Evolutionary conservation across 352 stramenopile species (phyloP).

Genomic region (Blastocystis sp.): DNA sequence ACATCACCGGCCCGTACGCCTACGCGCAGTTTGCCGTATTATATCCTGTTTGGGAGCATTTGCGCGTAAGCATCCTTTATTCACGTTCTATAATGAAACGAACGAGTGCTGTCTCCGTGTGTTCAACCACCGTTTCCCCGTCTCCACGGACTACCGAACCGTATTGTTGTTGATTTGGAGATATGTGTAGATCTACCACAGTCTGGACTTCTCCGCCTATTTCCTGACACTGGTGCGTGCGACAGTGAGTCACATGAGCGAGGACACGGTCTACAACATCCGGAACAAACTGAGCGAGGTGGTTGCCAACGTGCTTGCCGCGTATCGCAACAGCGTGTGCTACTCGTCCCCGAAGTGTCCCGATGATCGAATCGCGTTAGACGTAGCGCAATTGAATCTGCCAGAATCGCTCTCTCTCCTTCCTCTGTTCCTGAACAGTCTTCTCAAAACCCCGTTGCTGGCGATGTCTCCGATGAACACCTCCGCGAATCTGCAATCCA

Average conservation of each 20-base stretch:
- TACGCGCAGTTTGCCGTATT: slow-evolving; percentile 57
- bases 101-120: slow-evolving; percentile 37
- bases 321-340: slow-evolving; percentile 43
- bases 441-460: slow-evolving; percentile 17
- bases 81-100: slow-evolving; percentile 22
- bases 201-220: slow-evolving; percentile 4
- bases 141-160: slow-evolving; percentile 12
- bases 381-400: slow-evolving; percentile 21
- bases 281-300: not conserved
- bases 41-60: not conserved
- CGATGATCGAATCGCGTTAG: not conserved
- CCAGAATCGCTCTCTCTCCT: slow-evolving; percentile 29
- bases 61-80: not conserved
- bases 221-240: slow-evolving; percentile 17
- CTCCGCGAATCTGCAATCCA: not conserved
- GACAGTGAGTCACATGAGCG: not conserved
- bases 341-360: not conserved
- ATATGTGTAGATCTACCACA: not conserved
- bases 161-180: too few species aligned
- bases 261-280: not conserved
- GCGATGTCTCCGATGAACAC: slow-evolving; percentile 51
- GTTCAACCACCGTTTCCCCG: slow-evolving; percentile 43
- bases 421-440: slow-evolving; percentile 21
- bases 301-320: slow-evolving; percentile 22
- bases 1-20: slow-evolving; percentile 5